A percentile compares a stretch with the other conserved stretches of the same genome.
Evolutionary conservation across 306 rosid genomes (phyloP).

Genomic region (Vicia faba): DNA sequence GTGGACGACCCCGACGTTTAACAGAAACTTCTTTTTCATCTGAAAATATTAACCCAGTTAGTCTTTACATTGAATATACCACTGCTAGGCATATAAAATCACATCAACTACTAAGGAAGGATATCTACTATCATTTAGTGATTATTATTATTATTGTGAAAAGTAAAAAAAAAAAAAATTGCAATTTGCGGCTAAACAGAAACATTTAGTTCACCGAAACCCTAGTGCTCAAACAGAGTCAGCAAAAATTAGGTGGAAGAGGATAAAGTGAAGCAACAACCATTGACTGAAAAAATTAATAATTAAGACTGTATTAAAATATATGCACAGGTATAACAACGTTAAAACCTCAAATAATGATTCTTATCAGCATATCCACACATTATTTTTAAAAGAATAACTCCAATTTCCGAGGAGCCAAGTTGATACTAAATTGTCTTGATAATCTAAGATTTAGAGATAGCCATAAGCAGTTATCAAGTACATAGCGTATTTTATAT

Average conservation of each 20-base stretch:
- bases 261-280: not conserved
- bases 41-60: conserved; percentile 42
- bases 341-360: not conserved
- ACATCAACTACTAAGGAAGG: not conserved
- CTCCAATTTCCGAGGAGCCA: not conserved
- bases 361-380: not conserved
- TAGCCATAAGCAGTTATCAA: conserved; percentile 15
- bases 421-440: not conserved
- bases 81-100: conserved; percentile 23
- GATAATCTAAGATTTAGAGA: conserved; percentile 13
- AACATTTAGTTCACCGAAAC: not conserved
- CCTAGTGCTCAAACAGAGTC: conserved; percentile 20
- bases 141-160: conserved; percentile 2
- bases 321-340: not conserved
- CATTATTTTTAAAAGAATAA: not conserved
- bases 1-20: conserved; percentile 94
- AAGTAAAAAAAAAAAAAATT: not conserved
- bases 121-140: conserved; percentile 2
- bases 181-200: not conserved
- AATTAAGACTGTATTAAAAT: not conserved
- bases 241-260: conserved; percentile 2
- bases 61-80: conserved; percentile 20
- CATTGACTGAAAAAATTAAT: not conserved
- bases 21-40: conserved; percentile 76
- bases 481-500: conserved; percentile 3